Conservation (phyloP, 345 rosid genomes). For the Camelina laxa region DNA sequence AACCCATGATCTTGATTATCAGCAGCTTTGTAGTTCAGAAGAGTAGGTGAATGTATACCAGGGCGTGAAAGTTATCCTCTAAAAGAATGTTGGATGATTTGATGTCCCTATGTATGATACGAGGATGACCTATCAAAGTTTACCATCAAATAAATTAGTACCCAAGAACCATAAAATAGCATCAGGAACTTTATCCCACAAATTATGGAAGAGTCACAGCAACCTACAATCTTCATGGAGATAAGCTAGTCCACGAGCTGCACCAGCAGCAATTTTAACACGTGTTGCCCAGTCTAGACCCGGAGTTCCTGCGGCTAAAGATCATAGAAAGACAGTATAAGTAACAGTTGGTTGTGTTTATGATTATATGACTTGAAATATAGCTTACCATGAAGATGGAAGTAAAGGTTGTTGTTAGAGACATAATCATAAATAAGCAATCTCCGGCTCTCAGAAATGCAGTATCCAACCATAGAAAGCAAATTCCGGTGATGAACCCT, state of each 20-base stretch:
- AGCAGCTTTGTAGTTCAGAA: constrained; percentile 7
- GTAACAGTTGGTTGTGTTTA: constrained; percentile 2
- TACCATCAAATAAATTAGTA: constrained; percentile 6
- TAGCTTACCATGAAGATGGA: constrained; percentile 88
- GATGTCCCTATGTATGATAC: constrained; percentile 94
- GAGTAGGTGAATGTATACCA: constrained; percentile 50
- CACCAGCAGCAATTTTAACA: constrained; percentile 82
- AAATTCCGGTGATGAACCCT: constrained; percentile 93
- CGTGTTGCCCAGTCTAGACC: constrained; percentile 84
- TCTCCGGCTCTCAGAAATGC: constrained; percentile 78
- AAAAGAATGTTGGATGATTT: constrained; percentile 95
- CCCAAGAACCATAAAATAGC: constrained; percentile 18
- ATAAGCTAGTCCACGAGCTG: constrained; percentile 97
- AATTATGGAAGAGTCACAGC: constrained; percentile 19
- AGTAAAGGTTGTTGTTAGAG: constrained; percentile 82
- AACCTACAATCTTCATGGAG: constrained; percentile 96
- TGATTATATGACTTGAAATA: not conserved
- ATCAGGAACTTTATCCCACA: not conserved
- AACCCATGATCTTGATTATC: constrained; percentile 22
- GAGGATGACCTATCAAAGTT: constrained; percentile 74
- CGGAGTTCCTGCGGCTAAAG: constrained; percentile 61
- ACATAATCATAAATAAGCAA: constrained; percentile 88
- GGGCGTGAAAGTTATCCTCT: constrained; percentile 85
- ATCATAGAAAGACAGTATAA: constrained; percentile 19
- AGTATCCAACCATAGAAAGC: constrained; percentile 94